Evolutionary conservation across 805 yeast genomes (phyloP), one percentile per base, ranked within the genome.

Genomic region (Sugiyamaella floridensis): DNA sequence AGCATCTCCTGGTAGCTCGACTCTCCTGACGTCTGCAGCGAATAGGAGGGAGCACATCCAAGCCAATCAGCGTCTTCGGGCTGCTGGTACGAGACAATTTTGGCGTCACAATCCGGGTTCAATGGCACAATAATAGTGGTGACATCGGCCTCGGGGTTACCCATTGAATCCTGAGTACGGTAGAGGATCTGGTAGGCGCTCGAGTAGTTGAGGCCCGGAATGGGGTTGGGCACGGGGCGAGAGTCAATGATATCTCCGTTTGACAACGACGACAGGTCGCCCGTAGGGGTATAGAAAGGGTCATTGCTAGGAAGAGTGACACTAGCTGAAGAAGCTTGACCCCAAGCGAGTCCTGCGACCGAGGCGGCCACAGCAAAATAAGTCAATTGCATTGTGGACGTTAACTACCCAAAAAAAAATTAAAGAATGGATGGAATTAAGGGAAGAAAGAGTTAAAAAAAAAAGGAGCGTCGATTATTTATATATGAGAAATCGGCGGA

Each of bases 51-150:
- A 16, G 63, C 62, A 51, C 67, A 64, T 37, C 57, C 57, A 29
- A 60, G 45, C 47, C 53, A 57, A 16, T 58, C 54, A 8, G 66
- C 54, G 48, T 65, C 68, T 45, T 65, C 66, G 45, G 62, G 56
- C 45, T 55, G 37, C 55, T 63, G 67, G 54, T 60, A 63, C n/a
- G 66, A 62, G 8, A 62, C 48, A 29, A 63, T 45, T 29, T 52
- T 51, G 28, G 47, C 41, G n/a, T 51, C 55, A 3, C 19, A 11
- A 7, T 34, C 26, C 1, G 10, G n/a, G 9, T 46, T 46, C 20
- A 26, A n/a, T 8, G 69, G 68, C 4, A 61, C 47, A 16, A 66
- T 50, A 8, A 67, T 50, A 6, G 68, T 57, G 16, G 70, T 66
- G 12, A 63, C 60, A 7, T 61, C 57, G 1, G 64, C 59, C 10